phyloP scores from a whole-genome alignment of 371 early-diverging fungal species.

The Lichtheimia ramosa region DNA sequence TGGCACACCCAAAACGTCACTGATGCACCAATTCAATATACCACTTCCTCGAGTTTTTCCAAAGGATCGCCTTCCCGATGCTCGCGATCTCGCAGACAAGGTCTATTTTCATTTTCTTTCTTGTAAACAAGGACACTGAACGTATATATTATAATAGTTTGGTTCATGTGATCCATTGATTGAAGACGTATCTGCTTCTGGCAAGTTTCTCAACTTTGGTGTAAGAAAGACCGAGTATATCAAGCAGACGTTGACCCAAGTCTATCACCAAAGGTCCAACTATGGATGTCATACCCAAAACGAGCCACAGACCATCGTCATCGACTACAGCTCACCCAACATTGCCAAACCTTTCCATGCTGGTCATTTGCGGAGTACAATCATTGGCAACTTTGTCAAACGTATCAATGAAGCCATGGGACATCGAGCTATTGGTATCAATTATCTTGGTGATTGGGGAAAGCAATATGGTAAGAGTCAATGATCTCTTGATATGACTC shows the following conservation, averaged over 20 bases:
- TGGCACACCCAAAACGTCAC: slow-evolving; percentile 14
- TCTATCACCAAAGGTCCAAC: slow-evolving; percentile 20
- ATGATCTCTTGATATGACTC: neutral
- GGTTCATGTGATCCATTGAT: slow-evolving; percentile 5
- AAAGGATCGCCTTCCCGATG: slow-evolving; percentile 50
- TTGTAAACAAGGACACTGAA: neutral
- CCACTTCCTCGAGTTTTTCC: slow-evolving; percentile 16
- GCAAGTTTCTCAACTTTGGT: slow-evolving; percentile 74
- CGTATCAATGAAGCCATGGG: slow-evolving; percentile 88
- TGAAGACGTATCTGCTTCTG: slow-evolving; percentile 16
- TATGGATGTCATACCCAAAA: slow-evolving; percentile 33
- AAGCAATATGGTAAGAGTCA: slow-evolving; percentile 90
- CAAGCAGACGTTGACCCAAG: slow-evolving; percentile 52
- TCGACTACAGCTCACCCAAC: slow-evolving; percentile 98
- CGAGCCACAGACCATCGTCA: slow-evolving; percentile 61
- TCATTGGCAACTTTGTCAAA: slow-evolving; percentile 95
- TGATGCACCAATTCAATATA: slow-evolving; percentile 14
- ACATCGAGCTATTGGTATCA: slow-evolving; percentile 87
- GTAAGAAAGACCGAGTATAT: slow-evolving; percentile 57
- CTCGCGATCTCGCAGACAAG: slow-evolving; percentile 48
- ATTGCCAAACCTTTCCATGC: slow-evolving; percentile 99
- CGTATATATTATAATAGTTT: slow-evolving; percentile 4
- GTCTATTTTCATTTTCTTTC: slow-evolving; percentile 17
- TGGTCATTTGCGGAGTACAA: slow-evolving; percentile 98
- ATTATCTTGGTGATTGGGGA: slow-evolving; percentile 99